Conservation (phyloP, 2,329 filamentous ascomycete species). For the Emergomyces pasteurianus region DNA sequence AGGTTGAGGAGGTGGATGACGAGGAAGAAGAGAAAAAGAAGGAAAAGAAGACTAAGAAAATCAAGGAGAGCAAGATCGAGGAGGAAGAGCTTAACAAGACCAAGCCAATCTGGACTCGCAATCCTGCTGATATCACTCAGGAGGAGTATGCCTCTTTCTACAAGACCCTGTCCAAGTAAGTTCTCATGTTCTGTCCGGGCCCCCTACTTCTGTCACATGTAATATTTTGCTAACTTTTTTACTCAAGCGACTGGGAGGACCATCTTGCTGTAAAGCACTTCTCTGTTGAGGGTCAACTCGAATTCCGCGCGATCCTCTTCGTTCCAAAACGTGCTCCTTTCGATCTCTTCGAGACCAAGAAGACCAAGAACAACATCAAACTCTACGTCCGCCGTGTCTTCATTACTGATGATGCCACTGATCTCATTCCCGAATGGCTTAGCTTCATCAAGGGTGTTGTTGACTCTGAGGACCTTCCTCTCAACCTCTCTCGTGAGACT, state of each 20-base stretch:
- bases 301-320: constrained; percentile 99
- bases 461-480: constrained; percentile 97
- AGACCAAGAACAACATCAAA: constrained; percentile 99
- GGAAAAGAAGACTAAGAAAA: constrained; percentile 96
- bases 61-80: constrained; percentile 98
- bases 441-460: constrained; percentile 99
- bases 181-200: too few species aligned
- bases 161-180: constrained; percentile 89
- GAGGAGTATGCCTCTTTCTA: constrained; percentile 99
- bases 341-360: constrained; percentile 99
- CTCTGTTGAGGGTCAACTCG: constrained; percentile 99
- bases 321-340: constrained; percentile 99
- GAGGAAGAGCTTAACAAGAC: constrained; percentile 99
- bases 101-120: constrained; percentile 99
- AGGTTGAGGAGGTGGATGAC: constrained; percentile 84
- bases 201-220: neutral
- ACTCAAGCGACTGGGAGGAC: constrained; percentile 86
- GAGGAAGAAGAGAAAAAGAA: constrained; percentile 75
- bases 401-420: constrained; percentile 98
- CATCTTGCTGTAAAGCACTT: constrained; percentile 99
- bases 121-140: constrained; percentile 84
- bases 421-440: constrained; percentile 98
- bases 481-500: constrained; percentile 99
- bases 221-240: constrained; percentile 9
- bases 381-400: constrained; percentile 99